Evolutionary conservation across 176 grass and related monocot genomes (phyloP).

Genomic region (Juncus effusus): DNA sequence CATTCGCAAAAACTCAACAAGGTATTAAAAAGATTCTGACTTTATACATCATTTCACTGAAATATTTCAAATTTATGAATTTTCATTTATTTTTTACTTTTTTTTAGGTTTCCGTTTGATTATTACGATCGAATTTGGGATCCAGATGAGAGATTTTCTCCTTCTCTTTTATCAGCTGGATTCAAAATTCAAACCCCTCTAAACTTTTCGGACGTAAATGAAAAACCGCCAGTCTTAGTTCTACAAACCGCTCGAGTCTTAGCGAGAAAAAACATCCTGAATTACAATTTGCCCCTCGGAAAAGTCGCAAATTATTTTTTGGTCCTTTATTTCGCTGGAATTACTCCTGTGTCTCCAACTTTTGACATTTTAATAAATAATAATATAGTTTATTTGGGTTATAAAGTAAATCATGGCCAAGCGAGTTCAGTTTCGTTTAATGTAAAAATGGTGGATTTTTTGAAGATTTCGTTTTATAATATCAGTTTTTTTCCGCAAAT

Average conservation of each 20-base stretch:
- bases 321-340: slow-evolving; percentile 36
- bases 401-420: slow-evolving; percentile 25
- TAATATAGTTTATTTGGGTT: slow-evolving; percentile 15
- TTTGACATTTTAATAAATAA: slow-evolving; percentile 42
- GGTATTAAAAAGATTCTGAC: slow-evolving; percentile 8
- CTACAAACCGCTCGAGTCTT: slow-evolving; percentile 36
- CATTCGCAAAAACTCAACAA: slow-evolving; percentile 22
- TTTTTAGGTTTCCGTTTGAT: slow-evolving; percentile 32
- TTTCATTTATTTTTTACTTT: slow-evolving; percentile 3
- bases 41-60: not conserved
- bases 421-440: slow-evolving; percentile 27
- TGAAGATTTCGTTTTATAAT: slow-evolving; percentile 28
- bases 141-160: slow-evolving; percentile 31
- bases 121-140: slow-evolving; percentile 38
- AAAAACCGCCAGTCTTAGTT: slow-evolving; percentile 31
- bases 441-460: slow-evolving; percentile 21
- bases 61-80: slow-evolving; percentile 2
- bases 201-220: slow-evolving; percentile 24
- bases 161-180: slow-evolving; percentile 21
- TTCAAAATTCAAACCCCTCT: slow-evolving; percentile 18
- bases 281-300: slow-evolving; percentile 31
- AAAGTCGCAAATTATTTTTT: slow-evolving; percentile 28
- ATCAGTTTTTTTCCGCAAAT: slow-evolving; percentile 40
- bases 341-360: slow-evolving; percentile 28
- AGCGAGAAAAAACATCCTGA: slow-evolving; percentile 33